Evolutionary conservation across 768 basidiomycete species (phyloP).

Genomic region (Cystofilobasidium bisporidii): DNA sequence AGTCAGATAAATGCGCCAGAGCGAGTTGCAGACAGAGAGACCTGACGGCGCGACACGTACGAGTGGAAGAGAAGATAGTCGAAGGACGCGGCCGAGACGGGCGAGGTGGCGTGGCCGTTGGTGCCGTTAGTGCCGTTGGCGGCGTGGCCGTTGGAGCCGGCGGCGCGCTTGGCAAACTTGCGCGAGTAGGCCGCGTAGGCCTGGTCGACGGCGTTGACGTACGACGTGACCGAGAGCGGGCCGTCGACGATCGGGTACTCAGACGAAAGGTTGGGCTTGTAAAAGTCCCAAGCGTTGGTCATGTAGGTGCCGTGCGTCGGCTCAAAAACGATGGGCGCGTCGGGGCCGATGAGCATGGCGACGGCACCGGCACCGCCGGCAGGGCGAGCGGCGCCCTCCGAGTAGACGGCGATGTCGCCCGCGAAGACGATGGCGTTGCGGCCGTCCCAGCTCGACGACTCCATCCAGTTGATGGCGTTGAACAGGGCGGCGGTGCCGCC

Average conservation of each 20-base stretch:
- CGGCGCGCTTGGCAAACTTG: constrained; percentile 54
- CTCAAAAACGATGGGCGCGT: constrained; percentile 89
- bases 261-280: constrained; percentile 91
- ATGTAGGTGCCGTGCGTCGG: constrained; percentile 93
- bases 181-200: constrained; percentile 76
- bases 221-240: constrained; percentile 87
- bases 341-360: constrained; percentile 89
- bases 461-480: constrained; percentile 98
- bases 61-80: constrained; percentile 90
- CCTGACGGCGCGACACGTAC: constrained; percentile 30
- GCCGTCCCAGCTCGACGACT: constrained; percentile 92
- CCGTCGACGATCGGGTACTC: constrained; percentile 83
- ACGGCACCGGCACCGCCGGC: constrained; percentile 94
- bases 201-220: constrained; percentile 84
- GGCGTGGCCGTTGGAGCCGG: constrained; percentile 18
- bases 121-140: constrained; percentile 40
- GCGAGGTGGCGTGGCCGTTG: constrained; percentile 30
- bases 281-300: constrained; percentile 97
- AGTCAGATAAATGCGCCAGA: too few relatives aligned
- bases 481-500: constrained; percentile 97
- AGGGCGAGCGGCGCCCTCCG: constrained; percentile 86
- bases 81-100: constrained; percentile 69
- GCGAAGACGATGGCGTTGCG: constrained; percentile 93
- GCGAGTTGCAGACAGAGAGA: too few relatives aligned
- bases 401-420: constrained; percentile 97